phyloP scores from a whole-genome alignment of 768 basidiomycete genomes.

The Pisolithus tinctorius region DNA sequence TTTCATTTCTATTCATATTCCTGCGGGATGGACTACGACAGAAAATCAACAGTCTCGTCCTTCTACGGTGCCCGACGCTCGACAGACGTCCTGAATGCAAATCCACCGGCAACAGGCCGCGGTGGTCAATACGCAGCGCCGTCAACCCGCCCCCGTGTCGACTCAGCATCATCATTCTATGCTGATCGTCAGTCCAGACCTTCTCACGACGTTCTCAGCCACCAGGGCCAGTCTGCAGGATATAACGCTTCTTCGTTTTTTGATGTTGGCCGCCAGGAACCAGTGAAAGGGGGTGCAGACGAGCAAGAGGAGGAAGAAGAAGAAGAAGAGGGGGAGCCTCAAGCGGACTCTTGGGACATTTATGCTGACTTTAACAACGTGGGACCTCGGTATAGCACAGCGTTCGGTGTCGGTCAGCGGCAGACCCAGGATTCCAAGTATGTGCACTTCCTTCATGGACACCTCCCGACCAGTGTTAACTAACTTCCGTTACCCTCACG shows the following conservation, averaged over 20 bases:
- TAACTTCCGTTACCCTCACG: not conserved
- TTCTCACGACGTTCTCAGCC: constrained; percentile 43
- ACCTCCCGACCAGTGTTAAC: not conserved
- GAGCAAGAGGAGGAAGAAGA: constrained; percentile 36
- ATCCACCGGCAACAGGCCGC: constrained; percentile 26
- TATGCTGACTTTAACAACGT: constrained; percentile 88
- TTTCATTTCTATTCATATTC: not conserved
- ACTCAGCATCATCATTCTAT: constrained; percentile 70
- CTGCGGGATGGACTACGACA: constrained; percentile 60
- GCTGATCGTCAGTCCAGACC: constrained; percentile 30
- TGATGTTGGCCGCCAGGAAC: constrained; percentile 63
- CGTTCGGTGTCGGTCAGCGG: constrained; percentile 39
- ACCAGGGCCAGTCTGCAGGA: constrained; percentile 46
- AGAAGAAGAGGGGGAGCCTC: constrained; percentile 32
- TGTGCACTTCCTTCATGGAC: constrained; percentile 16
- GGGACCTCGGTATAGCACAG: constrained; percentile 68
- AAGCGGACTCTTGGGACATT: constrained; percentile 59
- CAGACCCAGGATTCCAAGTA: constrained; percentile 38
- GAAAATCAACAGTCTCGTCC: constrained; percentile 73
- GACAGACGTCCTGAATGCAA: constrained; percentile 53
- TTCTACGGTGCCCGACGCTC: constrained; percentile 66
- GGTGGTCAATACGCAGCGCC: constrained; percentile 2
- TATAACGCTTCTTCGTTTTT: constrained; percentile 71
- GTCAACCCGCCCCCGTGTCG: constrained; percentile 44
- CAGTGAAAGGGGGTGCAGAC: constrained; percentile 70